A percentile compares a stretch with the other conserved stretches of the same genome.
Evolutionary conservation across 176 grass and related monocot species (phyloP).

Genomic region (Phragmites australis): DNA sequence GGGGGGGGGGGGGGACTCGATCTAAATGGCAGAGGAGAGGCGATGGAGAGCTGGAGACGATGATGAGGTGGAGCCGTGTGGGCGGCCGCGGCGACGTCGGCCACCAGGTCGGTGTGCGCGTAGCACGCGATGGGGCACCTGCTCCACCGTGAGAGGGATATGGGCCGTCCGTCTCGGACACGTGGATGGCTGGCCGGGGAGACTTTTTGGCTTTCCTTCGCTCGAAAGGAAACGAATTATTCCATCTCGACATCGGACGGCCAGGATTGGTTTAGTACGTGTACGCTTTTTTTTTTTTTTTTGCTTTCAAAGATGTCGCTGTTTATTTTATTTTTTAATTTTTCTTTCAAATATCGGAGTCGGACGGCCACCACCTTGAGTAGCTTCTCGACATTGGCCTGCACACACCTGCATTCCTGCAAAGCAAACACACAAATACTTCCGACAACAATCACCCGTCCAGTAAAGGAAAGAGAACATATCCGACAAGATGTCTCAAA

Average conservation of each 20-base stretch:
- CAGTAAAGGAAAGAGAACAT: too few relatives aligned
- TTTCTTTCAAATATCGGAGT: too few relatives aligned
- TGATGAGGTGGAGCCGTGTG: slow-evolving; percentile 10
- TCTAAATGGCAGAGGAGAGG: not conserved
- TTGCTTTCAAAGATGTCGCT: too few relatives aligned
- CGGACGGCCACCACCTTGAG: too few relatives aligned
- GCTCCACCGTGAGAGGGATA: slow-evolving; percentile 12
- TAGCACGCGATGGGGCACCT: slow-evolving; percentile 19
- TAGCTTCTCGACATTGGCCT: too few relatives aligned
- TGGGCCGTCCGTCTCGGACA: not conserved
- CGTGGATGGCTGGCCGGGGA: not conserved
- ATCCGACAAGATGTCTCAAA: too few relatives aligned
- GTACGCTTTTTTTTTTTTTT: too few relatives aligned
- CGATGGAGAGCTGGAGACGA: slow-evolving; percentile 14
- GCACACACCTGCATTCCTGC: too few relatives aligned
- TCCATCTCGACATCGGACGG: not conserved
- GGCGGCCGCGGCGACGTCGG: slow-evolving; percentile 16
- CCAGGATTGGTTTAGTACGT: too few relatives aligned
- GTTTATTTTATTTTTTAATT: too few relatives aligned
- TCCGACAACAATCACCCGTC: too few relatives aligned
- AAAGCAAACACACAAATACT: too few relatives aligned
- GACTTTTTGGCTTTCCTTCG: slow-evolving; percentile 18
- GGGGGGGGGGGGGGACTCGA: not conserved
- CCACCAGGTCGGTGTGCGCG: slow-evolving; percentile 22
- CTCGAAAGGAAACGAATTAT: slow-evolving; percentile 26